Conservation (phyloP, 805 yeast genomes). For the Torulaspora microellipsoides region DNA sequence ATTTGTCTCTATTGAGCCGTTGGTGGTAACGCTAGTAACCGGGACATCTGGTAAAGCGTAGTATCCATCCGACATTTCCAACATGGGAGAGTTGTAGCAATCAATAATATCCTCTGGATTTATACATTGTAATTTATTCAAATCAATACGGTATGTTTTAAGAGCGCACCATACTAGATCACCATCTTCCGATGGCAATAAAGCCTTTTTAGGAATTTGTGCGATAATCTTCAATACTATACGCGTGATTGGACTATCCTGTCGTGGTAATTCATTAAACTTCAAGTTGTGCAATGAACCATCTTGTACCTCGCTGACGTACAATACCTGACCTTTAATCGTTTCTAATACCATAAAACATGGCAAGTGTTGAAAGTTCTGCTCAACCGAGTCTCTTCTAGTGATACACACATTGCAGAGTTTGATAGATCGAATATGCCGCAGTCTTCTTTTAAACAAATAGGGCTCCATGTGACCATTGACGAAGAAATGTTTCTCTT, state of each 20-base stretch:
- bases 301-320: constrained; percentile 29
- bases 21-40: not conserved
- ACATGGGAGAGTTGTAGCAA: constrained; percentile 20
- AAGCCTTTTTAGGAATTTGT: constrained; percentile 13
- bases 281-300: constrained; percentile 14
- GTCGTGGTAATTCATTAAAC: constrained; percentile 26
- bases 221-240: constrained; percentile 22
- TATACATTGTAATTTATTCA: constrained; percentile 16
- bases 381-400: constrained; percentile 1
- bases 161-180: constrained; percentile 19
- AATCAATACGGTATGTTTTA: constrained; percentile 13
- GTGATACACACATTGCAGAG: constrained; percentile 18
- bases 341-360: constrained; percentile 26
- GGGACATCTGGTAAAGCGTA: constrained; percentile 13
- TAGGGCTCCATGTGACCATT: constrained; percentile 14
- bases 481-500: not conserved
- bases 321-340: constrained; percentile 15
- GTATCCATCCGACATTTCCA: constrained; percentile 26
- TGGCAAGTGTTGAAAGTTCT: constrained; percentile 4
- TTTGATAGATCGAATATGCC: constrained; percentile 27
- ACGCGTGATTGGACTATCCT: constrained; percentile 13
- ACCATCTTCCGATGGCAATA: not conserved
- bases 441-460: constrained; percentile 20
- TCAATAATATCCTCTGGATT: constrained; percentile 10
- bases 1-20: not conserved